Evolutionary conservation across 148 eudicot genomes (phyloP).

Genomic region (Talinum fruticosum): DNA sequence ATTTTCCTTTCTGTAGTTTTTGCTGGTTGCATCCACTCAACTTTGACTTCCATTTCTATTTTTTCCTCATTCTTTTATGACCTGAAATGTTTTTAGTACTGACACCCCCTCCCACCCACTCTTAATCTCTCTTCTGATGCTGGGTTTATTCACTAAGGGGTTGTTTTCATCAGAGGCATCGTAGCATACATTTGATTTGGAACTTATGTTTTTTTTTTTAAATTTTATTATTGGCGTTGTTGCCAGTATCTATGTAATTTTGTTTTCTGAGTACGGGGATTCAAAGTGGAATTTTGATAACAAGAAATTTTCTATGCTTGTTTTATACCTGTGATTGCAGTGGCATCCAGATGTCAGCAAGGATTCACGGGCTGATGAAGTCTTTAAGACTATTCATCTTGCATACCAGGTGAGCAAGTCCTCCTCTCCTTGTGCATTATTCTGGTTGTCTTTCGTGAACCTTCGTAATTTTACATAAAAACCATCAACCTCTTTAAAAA

Average conservation of each 20-base stretch:
- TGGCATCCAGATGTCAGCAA: slow-evolving; percentile 97
- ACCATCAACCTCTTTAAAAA: no score
- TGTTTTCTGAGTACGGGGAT: not conserved
- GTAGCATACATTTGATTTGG: no score
- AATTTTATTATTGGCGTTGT: not conserved
- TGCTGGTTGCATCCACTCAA: no score
- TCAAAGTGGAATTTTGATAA: not conserved
- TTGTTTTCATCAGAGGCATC: no score
- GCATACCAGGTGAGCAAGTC: slow-evolving; percentile 72
- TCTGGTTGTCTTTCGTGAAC: not conserved
- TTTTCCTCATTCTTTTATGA: no score
- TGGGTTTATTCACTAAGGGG: no score
- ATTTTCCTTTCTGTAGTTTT: no score
- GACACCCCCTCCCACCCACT: no score
- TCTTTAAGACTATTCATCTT: slow-evolving; percentile 67
- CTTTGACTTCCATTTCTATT: no score
- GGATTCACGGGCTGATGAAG: slow-evolving; percentile 59
- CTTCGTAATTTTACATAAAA: not conserved
- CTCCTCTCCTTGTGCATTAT: slow-evolving; percentile 18
- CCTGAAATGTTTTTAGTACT: no score
- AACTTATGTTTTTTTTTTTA: no score
- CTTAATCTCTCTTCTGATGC: no score
- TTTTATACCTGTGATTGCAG: slow-evolving; percentile 36
- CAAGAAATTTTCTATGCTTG: not conserved
- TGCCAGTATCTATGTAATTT: not conserved